Percentiles rank a stretch among this genome's conserved stretches.
Evolutionary conservation across 2,329 filamentous ascomycete species (phyloP).

Genomic region (Fusarium stilboides): DNA sequence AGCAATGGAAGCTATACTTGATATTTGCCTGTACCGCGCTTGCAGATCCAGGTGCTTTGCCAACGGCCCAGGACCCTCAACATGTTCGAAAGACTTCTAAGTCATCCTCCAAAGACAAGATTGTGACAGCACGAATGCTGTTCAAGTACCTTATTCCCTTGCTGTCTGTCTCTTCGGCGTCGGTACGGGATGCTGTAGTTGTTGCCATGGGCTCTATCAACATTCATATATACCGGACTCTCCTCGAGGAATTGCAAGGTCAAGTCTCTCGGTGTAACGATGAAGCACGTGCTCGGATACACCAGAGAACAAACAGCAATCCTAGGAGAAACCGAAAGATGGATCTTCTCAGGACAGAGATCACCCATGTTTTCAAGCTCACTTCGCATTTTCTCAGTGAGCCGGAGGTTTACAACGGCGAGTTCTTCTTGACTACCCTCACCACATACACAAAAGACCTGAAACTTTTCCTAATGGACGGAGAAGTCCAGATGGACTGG

Average conservation of each 20-base stretch:
- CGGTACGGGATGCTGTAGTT: slow-evolving; percentile 91
- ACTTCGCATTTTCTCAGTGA: slow-evolving; percentile 91
- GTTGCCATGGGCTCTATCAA: slow-evolving; percentile 95
- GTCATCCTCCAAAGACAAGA: slow-evolving; percentile 77
- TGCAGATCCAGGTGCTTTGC: slow-evolving; percentile 80
- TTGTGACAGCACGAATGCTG: slow-evolving; percentile 88
- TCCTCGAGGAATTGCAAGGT: slow-evolving; percentile 91
- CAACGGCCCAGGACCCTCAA: slow-evolving; percentile 70
- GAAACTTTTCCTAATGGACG: slow-evolving; percentile 94
- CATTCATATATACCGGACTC: slow-evolving; percentile 89
- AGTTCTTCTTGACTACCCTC: slow-evolving; percentile 91
- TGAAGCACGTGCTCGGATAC: slow-evolving; percentile 87
- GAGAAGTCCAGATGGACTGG: slow-evolving; percentile 94
- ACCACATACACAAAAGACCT: slow-evolving; percentile 92
- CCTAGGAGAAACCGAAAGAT: slow-evolving; percentile 86
- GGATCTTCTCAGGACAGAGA: slow-evolving; percentile 90
- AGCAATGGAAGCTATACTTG: slow-evolving; percentile 98
- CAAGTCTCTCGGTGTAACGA: slow-evolving; percentile 90
- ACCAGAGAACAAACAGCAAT: slow-evolving; percentile 87
- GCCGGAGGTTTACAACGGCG: slow-evolving; percentile 83
- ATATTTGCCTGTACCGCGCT: slow-evolving; percentile 98
- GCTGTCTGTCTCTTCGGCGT: slow-evolving; percentile 82
- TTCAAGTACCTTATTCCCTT: slow-evolving; percentile 95
- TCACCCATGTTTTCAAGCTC: slow-evolving; percentile 95
- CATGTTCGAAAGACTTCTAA: slow-evolving; percentile 88